A percentile compares a stretch with the other conserved stretches of the same genome.
These are phyloP conservation scores for Spiromyces aspiralis DNA, from an alignment of 371 early-diverging fungal species.

Conservation along the genomic window DNA sequence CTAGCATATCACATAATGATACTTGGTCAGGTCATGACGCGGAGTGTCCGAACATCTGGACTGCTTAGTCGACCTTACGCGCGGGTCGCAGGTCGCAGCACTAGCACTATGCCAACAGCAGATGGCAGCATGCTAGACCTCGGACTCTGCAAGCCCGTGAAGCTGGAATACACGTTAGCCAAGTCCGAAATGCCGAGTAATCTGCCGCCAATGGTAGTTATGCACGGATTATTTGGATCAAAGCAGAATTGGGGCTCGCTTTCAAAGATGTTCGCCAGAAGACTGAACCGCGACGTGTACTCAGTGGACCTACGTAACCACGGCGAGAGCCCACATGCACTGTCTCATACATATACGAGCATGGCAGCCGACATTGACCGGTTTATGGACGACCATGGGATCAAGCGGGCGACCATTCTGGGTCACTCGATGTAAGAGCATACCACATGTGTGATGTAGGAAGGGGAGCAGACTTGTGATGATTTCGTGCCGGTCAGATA, in stretches of 20 bases:
- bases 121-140: too few relatives aligned
- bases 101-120: too few relatives aligned
- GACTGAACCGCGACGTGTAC: conserved; percentile 41
- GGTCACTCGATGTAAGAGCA: conserved; percentile 69
- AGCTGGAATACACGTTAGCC: too few relatives aligned
- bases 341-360: conserved; percentile 44
- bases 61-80: too few relatives aligned
- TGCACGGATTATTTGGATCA: conserved; percentile 88
- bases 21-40: too few relatives aligned
- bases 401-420: conserved; percentile 38
- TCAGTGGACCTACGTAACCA: conserved; percentile 84
- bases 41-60: too few relatives aligned
- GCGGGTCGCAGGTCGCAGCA: too few relatives aligned
- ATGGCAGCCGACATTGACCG: conserved; percentile 63
- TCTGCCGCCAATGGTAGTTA: conserved; percentile 42
- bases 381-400: conserved; percentile 39
- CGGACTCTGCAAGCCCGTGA: too few relatives aligned
- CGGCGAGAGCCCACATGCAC: conserved; percentile 68
- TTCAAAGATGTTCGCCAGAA: conserved; percentile 47
- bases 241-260: conserved; percentile 88
- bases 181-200: too few relatives aligned
- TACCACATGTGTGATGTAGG: conserved; percentile 9
- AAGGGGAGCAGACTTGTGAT: not conserved
- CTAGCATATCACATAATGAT: too few relatives aligned
- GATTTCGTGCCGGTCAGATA: too few relatives aligned